Base-by-base conservation (phyloP, 2,329 filamentous ascomycete genomes). In the Aspergillus spinulosporus region DNA sequence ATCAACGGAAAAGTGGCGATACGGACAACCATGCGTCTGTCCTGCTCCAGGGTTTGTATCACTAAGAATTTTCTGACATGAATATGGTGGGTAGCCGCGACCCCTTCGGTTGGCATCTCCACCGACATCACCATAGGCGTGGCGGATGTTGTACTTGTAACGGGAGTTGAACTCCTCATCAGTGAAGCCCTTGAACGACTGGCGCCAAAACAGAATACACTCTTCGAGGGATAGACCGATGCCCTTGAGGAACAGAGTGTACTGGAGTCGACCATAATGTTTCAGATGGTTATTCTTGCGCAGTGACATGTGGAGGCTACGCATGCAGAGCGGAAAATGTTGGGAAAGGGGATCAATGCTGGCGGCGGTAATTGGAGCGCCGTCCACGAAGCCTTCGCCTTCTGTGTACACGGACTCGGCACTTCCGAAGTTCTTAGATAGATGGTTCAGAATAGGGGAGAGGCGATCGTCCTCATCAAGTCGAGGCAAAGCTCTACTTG, bases 81-180 rank as follows among this genome's bases (percentile, higher is more conserved):
- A 94, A 69, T 91, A 95, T 0, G 94, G 91, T 48, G 89, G 89
- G 72, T 97, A 97, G 15, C 93, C 93, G 53, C 89, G 84, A 42
- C 92, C 89, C 52, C 93, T 85, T 32, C 93, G 84, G 70, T 96
- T 97, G 15, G 86, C 82, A 74, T 97, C 93, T 56, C 93, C 93
- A 53, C 94, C 94, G 0, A 97, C 94, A 67, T 97, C 93, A 63
- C 94, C 94, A 72, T 97, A 99, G 0, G 82, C 75, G 80, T 99
- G 93, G n/a, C 92, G 89, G 56, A 97, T 85, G 72, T 99, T 97
- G 82, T 99, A 99, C 44, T 89, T 84, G 77, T 99, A 97, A 71
- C 97, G 92, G 70, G 97, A 97, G 76, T 95, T 95, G 82, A 97
- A 99, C 36, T 88, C 88, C 67, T 97, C 93, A 68, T 97, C 94